Conservation (phyloP, 2,329 filamentous ascomycete species). For the Zymoseptoria passerinii region DNA sequence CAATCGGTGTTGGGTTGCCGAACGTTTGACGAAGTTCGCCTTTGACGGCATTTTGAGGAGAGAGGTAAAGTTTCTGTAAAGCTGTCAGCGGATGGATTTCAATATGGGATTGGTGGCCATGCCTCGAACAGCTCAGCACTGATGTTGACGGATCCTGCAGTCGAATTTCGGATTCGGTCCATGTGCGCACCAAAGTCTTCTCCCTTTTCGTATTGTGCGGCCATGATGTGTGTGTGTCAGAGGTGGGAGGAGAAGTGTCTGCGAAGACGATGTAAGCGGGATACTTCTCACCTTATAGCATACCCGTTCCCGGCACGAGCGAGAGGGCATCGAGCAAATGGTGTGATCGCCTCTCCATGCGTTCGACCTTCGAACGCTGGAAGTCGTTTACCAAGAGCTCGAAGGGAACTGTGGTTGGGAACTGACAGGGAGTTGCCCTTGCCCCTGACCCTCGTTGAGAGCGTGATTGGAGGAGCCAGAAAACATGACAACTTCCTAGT, state of each 20-base stretch:
- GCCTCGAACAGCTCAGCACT: neutral
- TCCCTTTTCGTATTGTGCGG: neutral
- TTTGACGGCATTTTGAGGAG: constrained; percentile 1
- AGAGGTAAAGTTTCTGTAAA: neutral
- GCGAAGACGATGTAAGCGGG: neutral
- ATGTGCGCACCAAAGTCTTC: neutral
- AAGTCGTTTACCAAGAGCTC: too few species aligned
- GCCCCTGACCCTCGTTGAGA: too few species aligned
- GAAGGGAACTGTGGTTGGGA: too few species aligned
- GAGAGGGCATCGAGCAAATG: too few species aligned
- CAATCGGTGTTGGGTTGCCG: constrained; percentile 13
- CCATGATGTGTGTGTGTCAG: neutral
- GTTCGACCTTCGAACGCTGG: too few species aligned
- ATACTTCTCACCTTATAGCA: neutral
- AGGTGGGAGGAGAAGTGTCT: neutral
- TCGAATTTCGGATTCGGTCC: neutral
- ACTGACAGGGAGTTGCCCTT: too few species aligned
- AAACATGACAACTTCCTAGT: too few species aligned
- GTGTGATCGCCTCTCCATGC: too few species aligned
- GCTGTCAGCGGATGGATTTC: too few species aligned
- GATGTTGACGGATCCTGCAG: neutral
- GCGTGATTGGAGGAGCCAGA: too few species aligned
- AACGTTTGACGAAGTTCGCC: constrained; percentile 5
- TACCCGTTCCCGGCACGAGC: neutral
- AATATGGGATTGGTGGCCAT: too few species aligned